Evolutionary conservation across 306 rosid species (phyloP), one percentile per base, ranked within the genome.

Genomic region (Carpinus viminea): DNA sequence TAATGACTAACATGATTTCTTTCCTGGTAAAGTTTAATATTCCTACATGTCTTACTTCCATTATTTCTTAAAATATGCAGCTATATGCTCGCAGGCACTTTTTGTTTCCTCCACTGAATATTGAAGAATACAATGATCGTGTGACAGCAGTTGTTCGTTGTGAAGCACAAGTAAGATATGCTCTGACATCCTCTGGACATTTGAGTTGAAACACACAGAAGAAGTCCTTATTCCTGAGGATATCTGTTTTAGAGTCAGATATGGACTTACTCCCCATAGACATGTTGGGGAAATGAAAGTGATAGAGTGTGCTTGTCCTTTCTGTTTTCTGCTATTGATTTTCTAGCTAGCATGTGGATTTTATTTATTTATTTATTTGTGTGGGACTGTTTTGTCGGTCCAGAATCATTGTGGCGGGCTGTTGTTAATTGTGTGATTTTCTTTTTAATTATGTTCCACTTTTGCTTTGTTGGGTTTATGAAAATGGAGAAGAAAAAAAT

Each of bases 61-160:
- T 1, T 38, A 52, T 75, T 79, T 76, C 68, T 81, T 76, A 75
- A 85, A 62, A 83, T 28, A 26, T 87, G 95, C 97, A 92, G 97
- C 86, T 92, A 70, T 92, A 92, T 85, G 97, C 97, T 62, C 97
- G 97, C 65, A 87, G 98, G 80, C 98, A 94, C 85, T 94, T 94
- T 82, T 88, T 94, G 78, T 92, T 91, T 74, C 98, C 98, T 70
- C 93, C 98, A 31, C 82, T 91, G 68, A 80, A 82, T 78, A 91
- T 94, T 54, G 97, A 94, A 83, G 97, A 89, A 76, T 91, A 77
- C 86, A 92, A 94, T 77, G 90, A 82, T 72, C 95, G 95, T 55
- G 98, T 94, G 64, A 94, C 75, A 79, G 97, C 95, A 7, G 91
- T 94, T 82, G 98, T 92, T 18, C 97, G 97, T 3, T 94, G 98